A percentile compares a stretch with the other conserved stretches of the same genome.
These are phyloP conservation scores for Pistacia integerrima DNA, from an alignment of 345 rosid genomes.

Conservation along the genomic window DNA sequence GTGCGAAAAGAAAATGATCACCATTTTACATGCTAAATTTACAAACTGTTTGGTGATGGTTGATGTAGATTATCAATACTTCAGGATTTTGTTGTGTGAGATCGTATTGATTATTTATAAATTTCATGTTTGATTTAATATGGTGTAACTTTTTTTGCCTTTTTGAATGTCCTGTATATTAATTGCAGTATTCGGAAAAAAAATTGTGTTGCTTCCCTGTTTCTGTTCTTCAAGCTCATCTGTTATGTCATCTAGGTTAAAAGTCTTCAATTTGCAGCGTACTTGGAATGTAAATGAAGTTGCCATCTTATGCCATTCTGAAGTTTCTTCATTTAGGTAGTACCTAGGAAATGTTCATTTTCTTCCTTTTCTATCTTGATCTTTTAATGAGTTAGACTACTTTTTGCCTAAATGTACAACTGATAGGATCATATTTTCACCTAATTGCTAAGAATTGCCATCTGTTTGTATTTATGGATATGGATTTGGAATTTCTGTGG, in stretches of 20 bases:
- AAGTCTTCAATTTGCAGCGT: background rate
- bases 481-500: background rate
- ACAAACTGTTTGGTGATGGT: background rate
- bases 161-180: background rate
- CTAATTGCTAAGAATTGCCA: no score
- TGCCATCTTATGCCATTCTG: background rate
- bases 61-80: background rate
- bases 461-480: no score
- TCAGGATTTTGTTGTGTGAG: background rate
- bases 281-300: background rate
- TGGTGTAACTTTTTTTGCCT: slow-evolving; percentile 1
- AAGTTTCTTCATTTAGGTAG: background rate
- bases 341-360: background rate
- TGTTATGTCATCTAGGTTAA: background rate
- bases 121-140: background rate
- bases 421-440: background rate
- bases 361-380: background rate
- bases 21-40: background rate
- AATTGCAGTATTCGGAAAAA: background rate
- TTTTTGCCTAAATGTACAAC: background rate
- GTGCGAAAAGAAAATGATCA: background rate
- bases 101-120: background rate
- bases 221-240: background rate
- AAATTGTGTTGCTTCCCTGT: background rate
- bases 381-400: background rate